phyloP scores from a whole-genome alignment of 257 asterid genomes.

The Solanum bukasovii region DNA sequence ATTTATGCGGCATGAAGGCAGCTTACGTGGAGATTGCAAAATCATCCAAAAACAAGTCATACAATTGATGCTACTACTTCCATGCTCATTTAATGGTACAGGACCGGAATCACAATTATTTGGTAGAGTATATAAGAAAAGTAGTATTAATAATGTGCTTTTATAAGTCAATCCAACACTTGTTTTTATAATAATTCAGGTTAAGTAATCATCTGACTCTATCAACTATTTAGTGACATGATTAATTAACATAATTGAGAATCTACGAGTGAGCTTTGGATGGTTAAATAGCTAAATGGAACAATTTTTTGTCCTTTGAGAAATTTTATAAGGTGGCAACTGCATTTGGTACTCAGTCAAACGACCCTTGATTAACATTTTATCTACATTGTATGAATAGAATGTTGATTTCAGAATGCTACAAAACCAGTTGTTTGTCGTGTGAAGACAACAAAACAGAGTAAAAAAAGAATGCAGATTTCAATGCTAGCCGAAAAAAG shows the following conservation, averaged over 20 bases:
- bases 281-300: not conserved
- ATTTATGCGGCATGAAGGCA: not conserved
- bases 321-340: too few species aligned
- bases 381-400: not conserved
- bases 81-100: not conserved
- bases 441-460: not conserved
- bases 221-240: not conserved
- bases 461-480: not conserved
- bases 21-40: not conserved
- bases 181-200: too few species aligned
- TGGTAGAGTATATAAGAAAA: not conserved
- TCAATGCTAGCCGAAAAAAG: not conserved
- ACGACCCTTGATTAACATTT: not conserved
- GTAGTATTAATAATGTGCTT: not conserved
- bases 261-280: not conserved
- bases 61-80: not conserved
- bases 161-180: too few species aligned
- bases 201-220: not conserved
- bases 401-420: not conserved
- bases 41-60: not conserved
- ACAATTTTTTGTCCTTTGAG: not conserved
- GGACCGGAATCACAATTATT: not conserved
- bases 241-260: not conserved
- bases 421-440: not conserved
- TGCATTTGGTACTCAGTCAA: not conserved